Base-by-base conservation (phyloP, 768 basidiomycete species). In the Russula compacta region DNA sequence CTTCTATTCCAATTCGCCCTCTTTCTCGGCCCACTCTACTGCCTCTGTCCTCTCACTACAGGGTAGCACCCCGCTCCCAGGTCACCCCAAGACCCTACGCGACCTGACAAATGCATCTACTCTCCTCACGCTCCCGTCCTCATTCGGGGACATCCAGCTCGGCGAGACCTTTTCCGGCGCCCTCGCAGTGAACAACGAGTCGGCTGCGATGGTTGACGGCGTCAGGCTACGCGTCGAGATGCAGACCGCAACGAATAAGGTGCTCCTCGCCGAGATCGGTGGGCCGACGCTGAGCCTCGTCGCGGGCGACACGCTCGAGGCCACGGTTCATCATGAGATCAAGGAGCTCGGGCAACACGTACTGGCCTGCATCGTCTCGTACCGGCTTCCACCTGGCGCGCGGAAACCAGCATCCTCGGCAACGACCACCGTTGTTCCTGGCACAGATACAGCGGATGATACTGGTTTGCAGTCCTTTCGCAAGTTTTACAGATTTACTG, bases 341-440 rank as follows among this genome's bases (percentile, higher is more conserved):
- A 97, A 97, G 73, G 94, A 98, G 69, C 78, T 95, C 19, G 93
- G 92, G 0, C 85, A 92, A 69, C 93, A 95, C 71, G 89, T 95
- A 11, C 75, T 98, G 42, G 89, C 85, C 2, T 93, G 92, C 68
- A 84, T 84, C 6, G 89, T 95, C 32, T 81, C 81, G 24, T 97
- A 95, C 76, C 84, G 81, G n/a, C 77, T 87, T 11, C 85, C 86
- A 3, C 78, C 80, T 15, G 80, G 81, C 59, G 73, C 77, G 48
- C 80, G 82, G n/a, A 72, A 75, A 5, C 77, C 80, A 7, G 78
- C 76, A n/a, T 73, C 79, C 15, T 69, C 74, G 12, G 79, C 82
- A 55, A 78, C 83, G 52, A 79, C 83, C 47, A 29, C 52, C 10
- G 55, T 14, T 33, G 55, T 12, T 11, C 19, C 38, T 52, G 59